Evolutionary conservation across 2,329 filamentous ascomycete genomes (phyloP).

Genomic region (Cladophialophora bantiana): DNA sequence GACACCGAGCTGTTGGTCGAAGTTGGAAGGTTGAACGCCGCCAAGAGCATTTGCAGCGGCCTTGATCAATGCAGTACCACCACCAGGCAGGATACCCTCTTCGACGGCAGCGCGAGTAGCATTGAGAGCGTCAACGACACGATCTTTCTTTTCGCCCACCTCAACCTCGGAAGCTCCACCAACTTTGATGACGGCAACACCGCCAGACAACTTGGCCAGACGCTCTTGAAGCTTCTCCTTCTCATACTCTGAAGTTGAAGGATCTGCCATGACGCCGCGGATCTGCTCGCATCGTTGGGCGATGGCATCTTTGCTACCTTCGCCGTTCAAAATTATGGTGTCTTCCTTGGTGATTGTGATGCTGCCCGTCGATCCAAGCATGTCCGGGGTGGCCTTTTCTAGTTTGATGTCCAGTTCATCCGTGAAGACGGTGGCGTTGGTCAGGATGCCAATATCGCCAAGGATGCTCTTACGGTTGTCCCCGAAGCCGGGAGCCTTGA

Average conservation of each 20-base stretch:
- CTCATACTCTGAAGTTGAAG: slow-evolving; percentile 96
- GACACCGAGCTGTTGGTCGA: slow-evolving; percentile 98
- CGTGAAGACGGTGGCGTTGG: slow-evolving; percentile 96
- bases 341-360: slow-evolving; percentile 99
- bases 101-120: slow-evolving; percentile 97
- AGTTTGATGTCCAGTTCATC: slow-evolving; percentile 99
- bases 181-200: slow-evolving; percentile 99
- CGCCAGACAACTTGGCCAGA: slow-evolving; percentile 97
- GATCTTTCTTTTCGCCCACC: slow-evolving; percentile 99
- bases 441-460: slow-evolving; percentile 92
- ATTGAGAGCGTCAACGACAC: slow-evolving; percentile 97
- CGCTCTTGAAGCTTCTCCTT: slow-evolving; percentile 99
- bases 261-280: slow-evolving; percentile 92
- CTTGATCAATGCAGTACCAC: slow-evolving; percentile 98
- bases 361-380: slow-evolving; percentile 95
- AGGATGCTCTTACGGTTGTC: slow-evolving; percentile 99
- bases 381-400: slow-evolving; percentile 93
- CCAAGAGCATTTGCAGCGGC: slow-evolving; percentile 87
- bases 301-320: slow-evolving; percentile 92
- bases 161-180: slow-evolving; percentile 97
- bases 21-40: slow-evolving; percentile 88
- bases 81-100: slow-evolving; percentile 98
- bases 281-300: slow-evolving; percentile 98
- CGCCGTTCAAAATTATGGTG: slow-evolving; percentile 97
- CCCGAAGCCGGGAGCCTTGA: slow-evolving; percentile 99